Evolutionary conservation across 2,329 filamentous ascomycete genomes (phyloP).

Genomic region (Neofusicoccum cordaticola): DNA sequence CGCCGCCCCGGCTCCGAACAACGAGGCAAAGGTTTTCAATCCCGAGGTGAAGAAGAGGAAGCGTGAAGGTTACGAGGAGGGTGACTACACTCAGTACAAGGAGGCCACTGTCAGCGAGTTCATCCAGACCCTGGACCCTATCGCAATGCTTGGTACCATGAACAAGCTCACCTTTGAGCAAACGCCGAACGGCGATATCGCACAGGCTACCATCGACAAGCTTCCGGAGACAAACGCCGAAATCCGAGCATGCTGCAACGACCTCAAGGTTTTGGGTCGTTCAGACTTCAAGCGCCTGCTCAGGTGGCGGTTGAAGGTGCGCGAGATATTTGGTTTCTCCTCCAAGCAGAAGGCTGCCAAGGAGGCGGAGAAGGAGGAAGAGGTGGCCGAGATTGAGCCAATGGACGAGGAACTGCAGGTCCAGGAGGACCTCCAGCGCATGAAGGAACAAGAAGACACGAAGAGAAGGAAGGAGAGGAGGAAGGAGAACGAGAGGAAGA

Average conservation of each 20-base stretch:
- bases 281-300: conserved; percentile 92
- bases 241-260: conserved; percentile 72
- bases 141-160: conserved; percentile 80
- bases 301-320: conserved; percentile 83
- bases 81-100: conserved; percentile 89
- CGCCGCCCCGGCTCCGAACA: conserved; percentile 81
- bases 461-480: conserved; percentile 81
- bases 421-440: conserved; percentile 78
- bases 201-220: conserved; percentile 79
- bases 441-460: conserved; percentile 74
- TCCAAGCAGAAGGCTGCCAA: conserved; percentile 64
- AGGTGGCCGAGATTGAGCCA: conserved; percentile 76
- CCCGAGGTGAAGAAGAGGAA: conserved; percentile 97
- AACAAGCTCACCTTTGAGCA: conserved; percentile 85
- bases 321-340: conserved; percentile 85
- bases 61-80: conserved; percentile 95
- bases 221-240: conserved; percentile 84
- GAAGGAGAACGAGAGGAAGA: conserved; percentile 88
- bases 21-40: conserved; percentile 97
- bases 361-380: conserved; percentile 56
- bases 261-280: conserved; percentile 85
- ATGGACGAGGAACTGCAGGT: conserved; percentile 96
- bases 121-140: conserved; percentile 89
- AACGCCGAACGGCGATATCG: conserved; percentile 72
- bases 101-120: conserved; percentile 87